These are phyloP conservation scores for Recurvomyces mirabilis DNA, from an alignment of 495 filamentous ascomycete species.

Conservation along the genomic window DNA sequence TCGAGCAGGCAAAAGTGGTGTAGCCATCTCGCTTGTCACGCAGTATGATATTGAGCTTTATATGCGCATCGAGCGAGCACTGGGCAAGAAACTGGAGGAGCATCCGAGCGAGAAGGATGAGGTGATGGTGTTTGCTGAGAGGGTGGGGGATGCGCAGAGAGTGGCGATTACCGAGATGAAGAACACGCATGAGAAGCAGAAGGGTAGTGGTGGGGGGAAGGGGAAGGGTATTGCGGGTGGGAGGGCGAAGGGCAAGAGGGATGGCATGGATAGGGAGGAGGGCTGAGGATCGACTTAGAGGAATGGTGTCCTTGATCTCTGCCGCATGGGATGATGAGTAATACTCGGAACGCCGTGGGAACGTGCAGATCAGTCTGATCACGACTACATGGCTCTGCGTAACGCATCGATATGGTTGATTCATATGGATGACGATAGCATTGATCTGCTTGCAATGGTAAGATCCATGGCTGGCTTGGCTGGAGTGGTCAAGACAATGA, in stretches of 20 bases:
- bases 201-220: slow-evolving; percentile 40
- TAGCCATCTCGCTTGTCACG: slow-evolving; percentile 68
- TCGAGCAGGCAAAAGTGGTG: slow-evolving; percentile 75
- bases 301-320: too few species aligned
- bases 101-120: slow-evolving; percentile 64
- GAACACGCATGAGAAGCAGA: slow-evolving; percentile 62
- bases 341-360: too few species aligned
- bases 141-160: slow-evolving; percentile 76
- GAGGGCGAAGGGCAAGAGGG: slow-evolving; percentile 40
- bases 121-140: slow-evolving; percentile 68
- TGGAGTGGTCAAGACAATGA: too few species aligned
- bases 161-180: slow-evolving; percentile 76
- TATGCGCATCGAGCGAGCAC: slow-evolving; percentile 68
- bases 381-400: too few species aligned
- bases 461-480: too few species aligned
- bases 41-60: slow-evolving; percentile 91
- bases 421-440: too few species aligned
- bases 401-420: too few species aligned
- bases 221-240: slow-evolving; percentile 16
- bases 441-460: too few species aligned
- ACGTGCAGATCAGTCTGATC: too few species aligned
- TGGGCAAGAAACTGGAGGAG: slow-evolving; percentile 64
- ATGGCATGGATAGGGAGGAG: slow-evolving; percentile 81
- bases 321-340: too few species aligned
- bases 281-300: too few species aligned